Evolutionary conservation across 495 filamentous ascomycete species (phyloP).

Genomic region (Talaromyces stipitatus): DNA sequence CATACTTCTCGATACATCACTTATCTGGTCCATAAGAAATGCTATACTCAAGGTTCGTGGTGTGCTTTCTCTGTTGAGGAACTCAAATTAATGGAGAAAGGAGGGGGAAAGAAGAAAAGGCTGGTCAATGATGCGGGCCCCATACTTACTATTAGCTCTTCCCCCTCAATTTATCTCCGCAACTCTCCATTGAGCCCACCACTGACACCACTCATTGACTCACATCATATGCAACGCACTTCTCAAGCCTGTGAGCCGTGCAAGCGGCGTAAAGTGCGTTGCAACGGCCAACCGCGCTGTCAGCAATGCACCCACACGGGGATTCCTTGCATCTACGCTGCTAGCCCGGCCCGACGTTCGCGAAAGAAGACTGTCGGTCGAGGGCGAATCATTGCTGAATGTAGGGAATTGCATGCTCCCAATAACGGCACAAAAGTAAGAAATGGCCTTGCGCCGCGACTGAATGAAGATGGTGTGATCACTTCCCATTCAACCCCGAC

Average conservation of each 20-base stretch:
- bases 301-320: conserved; percentile 24
- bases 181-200: too few relatives aligned
- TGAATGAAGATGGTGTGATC: neutral
- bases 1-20: too few relatives aligned
- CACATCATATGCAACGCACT: neutral
- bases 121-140: too few relatives aligned
- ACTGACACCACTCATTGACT: conserved; percentile 1
- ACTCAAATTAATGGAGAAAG: too few relatives aligned
- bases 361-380: conserved; percentile 16
- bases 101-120: too few relatives aligned
- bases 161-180: too few relatives aligned
- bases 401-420: neutral
- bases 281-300: conserved; percentile 41
- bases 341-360: conserved; percentile 11
- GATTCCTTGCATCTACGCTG: conserved; percentile 20
- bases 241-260: conserved; percentile 59
- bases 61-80: too few relatives aligned
- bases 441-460: neutral
- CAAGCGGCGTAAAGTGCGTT: conserved; percentile 71
- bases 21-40: too few relatives aligned
- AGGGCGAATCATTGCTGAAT: conserved; percentile 18
- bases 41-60: too few relatives aligned
- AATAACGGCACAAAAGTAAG: neutral
- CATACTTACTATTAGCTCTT: too few relatives aligned
- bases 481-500: conserved; percentile 8